These are phyloP conservation scores for Hymenoscyphus linearis DNA, from an alignment of 2,329 filamentous ascomycete species.

Conservation along the genomic window DNA sequence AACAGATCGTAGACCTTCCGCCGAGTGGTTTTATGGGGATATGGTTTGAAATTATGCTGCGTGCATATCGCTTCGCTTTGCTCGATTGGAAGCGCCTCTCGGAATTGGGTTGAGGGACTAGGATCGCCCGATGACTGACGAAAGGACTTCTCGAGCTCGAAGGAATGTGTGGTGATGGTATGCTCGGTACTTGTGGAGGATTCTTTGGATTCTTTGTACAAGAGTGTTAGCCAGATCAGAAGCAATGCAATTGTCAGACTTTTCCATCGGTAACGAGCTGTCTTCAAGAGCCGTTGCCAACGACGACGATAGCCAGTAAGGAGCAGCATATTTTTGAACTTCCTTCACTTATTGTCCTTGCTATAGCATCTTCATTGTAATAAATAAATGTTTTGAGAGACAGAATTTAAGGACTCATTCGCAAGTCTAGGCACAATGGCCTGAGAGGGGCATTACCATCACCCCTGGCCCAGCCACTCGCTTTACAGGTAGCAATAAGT, in stretches of 20 bases:
- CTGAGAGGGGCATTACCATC: background rate
- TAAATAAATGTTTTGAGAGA: background rate
- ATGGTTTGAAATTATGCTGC: slow-evolving; percentile 14
- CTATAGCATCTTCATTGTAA: slow-evolving; percentile 1
- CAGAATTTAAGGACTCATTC: background rate
- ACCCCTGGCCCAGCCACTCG: background rate
- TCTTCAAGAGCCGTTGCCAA: slow-evolving; percentile 6
- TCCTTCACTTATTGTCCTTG: background rate
- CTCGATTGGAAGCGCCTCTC: slow-evolving; percentile 8
- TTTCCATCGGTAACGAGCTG: slow-evolving; percentile 11
- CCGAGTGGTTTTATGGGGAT: slow-evolving; percentile 5
- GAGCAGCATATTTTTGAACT: slow-evolving; percentile 7
- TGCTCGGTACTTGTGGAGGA: slow-evolving; percentile 11
- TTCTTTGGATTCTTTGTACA: slow-evolving; percentile 13
- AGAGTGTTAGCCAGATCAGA: slow-evolving; percentile 10
- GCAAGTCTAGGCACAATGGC: background rate
- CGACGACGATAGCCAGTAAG: slow-evolving; percentile 3
- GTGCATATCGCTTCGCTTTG: slow-evolving; percentile 14
- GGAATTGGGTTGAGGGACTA: background rate
- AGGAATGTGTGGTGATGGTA: slow-evolving; percentile 11
- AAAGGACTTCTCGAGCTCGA: slow-evolving; percentile 11
- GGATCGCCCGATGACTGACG: background rate
- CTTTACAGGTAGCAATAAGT: background rate
- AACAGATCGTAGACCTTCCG: slow-evolving; percentile 57
- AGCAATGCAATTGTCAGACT: slow-evolving; percentile 1